These are phyloP conservation scores for Irpex lacteus DNA, from an alignment of 1,284 basidiomycete species.

Conservation along the genomic window DNA sequence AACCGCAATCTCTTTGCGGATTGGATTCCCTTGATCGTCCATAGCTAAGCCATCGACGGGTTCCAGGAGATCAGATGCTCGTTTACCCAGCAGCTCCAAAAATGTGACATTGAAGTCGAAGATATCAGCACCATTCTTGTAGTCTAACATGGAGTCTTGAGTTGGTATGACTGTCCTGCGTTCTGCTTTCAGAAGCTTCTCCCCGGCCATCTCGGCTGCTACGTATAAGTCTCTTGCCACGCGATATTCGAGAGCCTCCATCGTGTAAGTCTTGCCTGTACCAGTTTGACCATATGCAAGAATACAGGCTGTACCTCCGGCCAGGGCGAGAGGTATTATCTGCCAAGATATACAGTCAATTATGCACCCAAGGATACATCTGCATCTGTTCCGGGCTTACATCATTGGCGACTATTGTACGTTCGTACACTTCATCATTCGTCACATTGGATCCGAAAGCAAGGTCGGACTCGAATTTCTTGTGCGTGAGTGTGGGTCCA, in stretches of 20 bases:
- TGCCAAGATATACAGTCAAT: constrained; percentile 4
- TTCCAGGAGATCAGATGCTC: constrained; percentile 24
- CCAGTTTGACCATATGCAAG: constrained; percentile 34
- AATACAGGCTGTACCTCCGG: constrained; percentile 32
- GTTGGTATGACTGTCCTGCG: background rate
- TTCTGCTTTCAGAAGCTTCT: constrained; percentile 18
- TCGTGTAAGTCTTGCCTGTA: constrained; percentile 32
- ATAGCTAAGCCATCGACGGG: constrained; percentile 14
- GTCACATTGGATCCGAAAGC: constrained; percentile 30
- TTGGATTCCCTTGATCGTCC: constrained; percentile 25
- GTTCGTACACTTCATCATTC: constrained; percentile 35
- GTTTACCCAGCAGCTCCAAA: constrained; percentile 29
- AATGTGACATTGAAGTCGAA: constrained; percentile 32
- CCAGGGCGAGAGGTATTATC: constrained; percentile 30
- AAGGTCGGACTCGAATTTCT: constrained; percentile 32
- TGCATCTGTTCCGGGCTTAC: constrained; percentile 16
- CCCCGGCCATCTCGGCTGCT: constrained; percentile 21
- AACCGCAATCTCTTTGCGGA: constrained; percentile 27
- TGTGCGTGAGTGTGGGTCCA: constrained; percentile 33
- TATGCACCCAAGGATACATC: background rate
- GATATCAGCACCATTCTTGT: constrained; percentile 13
- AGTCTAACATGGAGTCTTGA: background rate
- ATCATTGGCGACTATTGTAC: constrained; percentile 29
- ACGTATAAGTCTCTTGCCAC: constrained; percentile 32
- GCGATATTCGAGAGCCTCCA: constrained; percentile 31